phyloP scores from a whole-genome alignment of 306 rosid genomes.

The Gastrolobium bilobum region DNA sequence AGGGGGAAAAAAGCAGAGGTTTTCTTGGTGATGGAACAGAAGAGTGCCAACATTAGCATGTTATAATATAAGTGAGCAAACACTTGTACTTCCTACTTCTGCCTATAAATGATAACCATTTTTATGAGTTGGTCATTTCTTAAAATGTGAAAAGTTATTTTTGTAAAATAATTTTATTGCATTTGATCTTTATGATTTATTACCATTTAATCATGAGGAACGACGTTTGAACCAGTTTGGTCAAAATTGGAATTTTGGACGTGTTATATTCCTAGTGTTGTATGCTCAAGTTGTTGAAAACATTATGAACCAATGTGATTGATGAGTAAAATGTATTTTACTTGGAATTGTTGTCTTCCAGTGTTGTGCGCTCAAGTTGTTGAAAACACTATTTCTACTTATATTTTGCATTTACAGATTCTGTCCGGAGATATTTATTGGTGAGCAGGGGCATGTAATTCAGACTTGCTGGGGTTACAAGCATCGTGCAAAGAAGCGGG shows the following conservation, averaged over 20 bases:
- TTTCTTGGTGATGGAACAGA: conserved; percentile 29
- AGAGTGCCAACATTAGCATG: conserved; percentile 18
- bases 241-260: too few species aligned
- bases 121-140: conserved; percentile 23
- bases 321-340: conserved; percentile 25
- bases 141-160: not conserved
- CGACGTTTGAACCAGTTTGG: not conserved
- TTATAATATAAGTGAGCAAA: conserved; percentile 12
- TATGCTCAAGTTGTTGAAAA: conserved; percentile 26
- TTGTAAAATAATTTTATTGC: not conserved
- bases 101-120: conserved; percentile 35
- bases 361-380: conserved; percentile 25
- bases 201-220: conserved; percentile 31
- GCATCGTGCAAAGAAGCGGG: conserved; percentile 68
- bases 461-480: conserved; percentile 77
- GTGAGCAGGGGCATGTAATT: conserved; percentile 80
- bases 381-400: conserved; percentile 18
- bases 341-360: conserved; percentile 36
- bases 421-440: conserved; percentile 81
- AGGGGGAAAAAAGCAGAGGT: not conserved
- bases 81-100: not conserved
- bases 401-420: conserved; percentile 61
- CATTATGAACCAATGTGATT: not conserved
- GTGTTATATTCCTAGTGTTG: conserved; percentile 34
- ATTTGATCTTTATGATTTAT: conserved; percentile 2